Evolutionary conservation across 352 stramenopile species (phyloP).

Genomic region (Pythium sukuiense): DNA sequence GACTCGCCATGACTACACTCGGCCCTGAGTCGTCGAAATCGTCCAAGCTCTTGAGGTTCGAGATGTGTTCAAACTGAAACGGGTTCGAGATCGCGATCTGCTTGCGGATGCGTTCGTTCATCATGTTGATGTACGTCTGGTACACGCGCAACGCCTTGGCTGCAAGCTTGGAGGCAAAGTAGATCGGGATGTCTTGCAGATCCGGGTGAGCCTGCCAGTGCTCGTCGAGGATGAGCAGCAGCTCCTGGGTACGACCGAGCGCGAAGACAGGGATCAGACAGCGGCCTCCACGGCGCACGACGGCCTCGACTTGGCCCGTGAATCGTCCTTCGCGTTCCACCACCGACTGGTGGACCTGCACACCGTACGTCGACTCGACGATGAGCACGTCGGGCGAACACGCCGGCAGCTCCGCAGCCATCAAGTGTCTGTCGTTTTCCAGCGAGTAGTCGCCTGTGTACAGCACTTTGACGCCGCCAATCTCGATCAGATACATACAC

Average conservation of each 20-base stretch:
- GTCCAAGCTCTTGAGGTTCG: constrained; percentile 96
- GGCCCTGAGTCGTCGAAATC: constrained; percentile 97
- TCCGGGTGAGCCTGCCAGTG: constrained; percentile 96
- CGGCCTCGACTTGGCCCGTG: constrained; percentile 94
- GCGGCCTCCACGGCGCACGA: constrained; percentile 95
- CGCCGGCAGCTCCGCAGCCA: constrained; percentile 85
- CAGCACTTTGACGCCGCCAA: constrained; percentile 96
- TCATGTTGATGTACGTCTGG: constrained; percentile 99
- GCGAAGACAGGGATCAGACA: constrained; percentile 99
- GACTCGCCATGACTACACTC: constrained; percentile 98
- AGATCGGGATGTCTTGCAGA: constrained; percentile 97
- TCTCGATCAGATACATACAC: constrained; percentile 99
- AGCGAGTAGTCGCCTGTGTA: constrained; percentile 99
- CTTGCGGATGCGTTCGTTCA: constrained; percentile 97
- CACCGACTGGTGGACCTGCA: constrained; percentile 96
- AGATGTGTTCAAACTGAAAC: constrained; percentile 97
- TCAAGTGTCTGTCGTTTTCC: constrained; percentile 98
- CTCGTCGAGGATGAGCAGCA: constrained; percentile 99
- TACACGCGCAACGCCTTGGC: constrained; percentile 97
- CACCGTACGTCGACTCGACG: constrained; percentile 98
- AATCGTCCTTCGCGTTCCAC: constrained; percentile 97
- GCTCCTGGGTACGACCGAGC: constrained; percentile 97
- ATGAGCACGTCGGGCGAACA: constrained; percentile 98
- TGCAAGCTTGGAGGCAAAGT: constrained; percentile 97
- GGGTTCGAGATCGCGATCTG: constrained; percentile 98